Percentiles rank a stretch among this genome's conserved stretches.
Conservation (phyloP, 2,329 filamentous ascomycete genomes). For the Colletotrichum tropicicola region DNA sequence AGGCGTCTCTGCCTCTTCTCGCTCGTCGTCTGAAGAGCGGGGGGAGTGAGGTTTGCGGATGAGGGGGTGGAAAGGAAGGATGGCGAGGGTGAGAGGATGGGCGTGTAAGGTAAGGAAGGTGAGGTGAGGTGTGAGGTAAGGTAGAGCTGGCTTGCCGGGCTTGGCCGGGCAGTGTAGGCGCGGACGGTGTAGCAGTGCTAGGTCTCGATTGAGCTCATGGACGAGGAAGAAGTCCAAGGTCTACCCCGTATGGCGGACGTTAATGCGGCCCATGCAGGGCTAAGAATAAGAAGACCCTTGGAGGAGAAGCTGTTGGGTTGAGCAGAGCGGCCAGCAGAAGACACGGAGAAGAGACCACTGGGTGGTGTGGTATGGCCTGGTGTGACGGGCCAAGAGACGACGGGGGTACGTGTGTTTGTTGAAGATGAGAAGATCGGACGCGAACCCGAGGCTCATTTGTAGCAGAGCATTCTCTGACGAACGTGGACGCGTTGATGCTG, state of each 20-base stretch:
- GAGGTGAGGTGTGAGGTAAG: background rate
- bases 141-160: background rate
- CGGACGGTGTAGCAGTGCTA: constrained; percentile 9
- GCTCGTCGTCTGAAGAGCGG: constrained; percentile 15
- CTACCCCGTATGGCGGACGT: constrained; percentile 23
- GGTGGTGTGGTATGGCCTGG: too few species aligned
- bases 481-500: constrained; percentile 16
- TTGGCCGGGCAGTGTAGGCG: background rate
- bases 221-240: constrained; percentile 16
- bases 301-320: background rate
- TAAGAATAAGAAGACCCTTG: constrained; percentile 22
- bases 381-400: constrained; percentile 16
- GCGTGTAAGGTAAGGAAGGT: constrained; percentile 18
- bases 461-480: constrained; percentile 24
- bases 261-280: constrained; percentile 30
- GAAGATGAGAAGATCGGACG: constrained; percentile 28
- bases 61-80: constrained; percentile 2
- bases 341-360: background rate
- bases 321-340: background rate
- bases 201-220: constrained; percentile 11
- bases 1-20: constrained; percentile 12
- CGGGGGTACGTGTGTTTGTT: constrained; percentile 17
- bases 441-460: constrained; percentile 17
- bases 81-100: constrained; percentile 3
- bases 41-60: background rate